Evolutionary conservation across 495 filamentous ascomycete species (phyloP).

Genomic region (Hypoxylon perforatum): DNA sequence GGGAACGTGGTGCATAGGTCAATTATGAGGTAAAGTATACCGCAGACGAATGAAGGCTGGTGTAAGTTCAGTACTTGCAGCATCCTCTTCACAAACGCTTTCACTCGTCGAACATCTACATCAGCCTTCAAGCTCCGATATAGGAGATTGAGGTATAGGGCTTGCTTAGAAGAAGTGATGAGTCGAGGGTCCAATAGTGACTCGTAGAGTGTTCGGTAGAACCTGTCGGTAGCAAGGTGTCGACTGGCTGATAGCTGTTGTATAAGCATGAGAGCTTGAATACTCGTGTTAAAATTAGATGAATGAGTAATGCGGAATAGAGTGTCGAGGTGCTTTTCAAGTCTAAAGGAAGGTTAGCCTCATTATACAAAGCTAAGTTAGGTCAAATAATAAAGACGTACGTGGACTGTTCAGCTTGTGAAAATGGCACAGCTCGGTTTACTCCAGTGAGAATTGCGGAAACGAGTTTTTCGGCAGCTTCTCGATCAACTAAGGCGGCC

Average conservation of each 20-base stretch:
- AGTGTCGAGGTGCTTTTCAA: conserved; percentile 90
- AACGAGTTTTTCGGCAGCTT: conserved; percentile 87
- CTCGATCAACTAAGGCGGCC: conserved; percentile 43
- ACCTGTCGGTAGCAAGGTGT: conserved; percentile 81
- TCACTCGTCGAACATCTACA: conserved; percentile 84
- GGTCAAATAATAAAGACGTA: conserved; percentile 55
- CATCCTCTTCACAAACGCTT: conserved; percentile 93
- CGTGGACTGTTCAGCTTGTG: conserved; percentile 78
- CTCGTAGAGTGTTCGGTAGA: conserved; percentile 95
- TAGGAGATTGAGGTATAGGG: conserved; percentile 91
- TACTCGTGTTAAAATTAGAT: conserved; percentile 97
- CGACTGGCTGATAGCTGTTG: conserved; percentile 88
- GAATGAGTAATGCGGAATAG: conserved; percentile 96
- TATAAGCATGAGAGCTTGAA: conserved; percentile 94
- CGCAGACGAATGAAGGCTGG: conserved; percentile 91
- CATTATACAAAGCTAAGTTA: conserved; percentile 8
- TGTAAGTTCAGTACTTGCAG: conserved; percentile 88
- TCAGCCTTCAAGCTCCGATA: conserved; percentile 90
- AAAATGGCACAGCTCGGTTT: conserved; percentile 94
- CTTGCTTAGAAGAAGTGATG: conserved; percentile 90
- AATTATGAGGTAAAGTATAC: conserved; percentile 84
- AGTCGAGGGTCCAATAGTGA: conserved; percentile 91
- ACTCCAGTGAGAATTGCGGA: conserved; percentile 92
- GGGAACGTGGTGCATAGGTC: conserved; percentile 82
- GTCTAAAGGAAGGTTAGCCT: conserved; percentile 54